phyloP scores from a whole-genome alignment of 352 stramenopile genomes.

The Globisporangium echinulatum region DNA sequence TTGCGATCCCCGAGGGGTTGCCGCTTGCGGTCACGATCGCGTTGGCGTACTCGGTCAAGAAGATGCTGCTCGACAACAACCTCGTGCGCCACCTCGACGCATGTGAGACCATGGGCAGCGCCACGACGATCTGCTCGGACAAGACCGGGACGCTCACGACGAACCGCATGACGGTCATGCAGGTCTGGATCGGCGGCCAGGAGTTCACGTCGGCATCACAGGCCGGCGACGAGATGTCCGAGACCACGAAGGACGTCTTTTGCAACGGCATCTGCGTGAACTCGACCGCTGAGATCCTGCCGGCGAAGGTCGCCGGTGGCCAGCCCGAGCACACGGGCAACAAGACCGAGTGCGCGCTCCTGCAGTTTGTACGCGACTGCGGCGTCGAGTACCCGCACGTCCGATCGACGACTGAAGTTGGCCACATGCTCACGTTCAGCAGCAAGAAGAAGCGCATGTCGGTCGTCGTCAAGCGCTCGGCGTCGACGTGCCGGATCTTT shows the following conservation, averaged over 20 bases:
- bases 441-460: slow-evolving; percentile 83
- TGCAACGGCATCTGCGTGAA: slow-evolving; percentile 67
- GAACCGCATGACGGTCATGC: slow-evolving; percentile 96
- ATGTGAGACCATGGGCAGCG: slow-evolving; percentile 92
- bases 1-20: slow-evolving; percentile 96
- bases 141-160: slow-evolving; percentile 97
- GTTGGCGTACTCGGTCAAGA: slow-evolving; percentile 92
- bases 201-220: slow-evolving; percentile 50
- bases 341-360: slow-evolving; percentile 74
- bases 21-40: slow-evolving; percentile 96
- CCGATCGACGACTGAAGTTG: slow-evolving; percentile 42
- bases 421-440: slow-evolving; percentile 79
- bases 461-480: slow-evolving; percentile 47
- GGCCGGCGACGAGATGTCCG: slow-evolving; percentile 47
- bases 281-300: slow-evolving; percentile 68
- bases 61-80: slow-evolving; percentile 91
- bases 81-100: slow-evolving; percentile 84
- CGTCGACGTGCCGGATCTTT: slow-evolving; percentile 55
- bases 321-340: slow-evolving; percentile 76
- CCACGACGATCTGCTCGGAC: slow-evolving; percentile 96
- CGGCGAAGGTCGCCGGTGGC: slow-evolving; percentile 33
- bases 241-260: slow-evolving; percentile 57
- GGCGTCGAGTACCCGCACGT: slow-evolving; percentile 54
- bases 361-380: slow-evolving; percentile 68
- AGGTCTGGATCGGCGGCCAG: slow-evolving; percentile 67